These are phyloP conservation scores for Salix dunnii DNA, from an alignment of 345 rosid genomes.

Conservation along the genomic window DNA sequence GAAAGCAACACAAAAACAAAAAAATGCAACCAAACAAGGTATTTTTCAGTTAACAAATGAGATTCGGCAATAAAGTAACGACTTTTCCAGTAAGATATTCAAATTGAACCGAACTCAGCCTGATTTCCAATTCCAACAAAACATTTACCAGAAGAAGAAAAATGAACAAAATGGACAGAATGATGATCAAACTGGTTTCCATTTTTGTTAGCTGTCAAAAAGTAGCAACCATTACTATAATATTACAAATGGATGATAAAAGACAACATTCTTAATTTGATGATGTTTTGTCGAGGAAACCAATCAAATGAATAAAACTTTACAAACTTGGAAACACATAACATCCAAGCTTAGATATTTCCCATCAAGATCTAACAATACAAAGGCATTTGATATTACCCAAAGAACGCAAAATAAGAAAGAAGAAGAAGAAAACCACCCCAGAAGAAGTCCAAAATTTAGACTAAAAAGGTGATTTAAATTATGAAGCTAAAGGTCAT, in stretches of 20 bases:
- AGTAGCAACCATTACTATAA: constrained; percentile 4
- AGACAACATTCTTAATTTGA: constrained; percentile 20
- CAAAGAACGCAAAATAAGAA: background rate
- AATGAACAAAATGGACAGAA: background rate
- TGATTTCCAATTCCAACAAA: background rate
- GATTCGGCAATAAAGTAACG: background rate
- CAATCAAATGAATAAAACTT: constrained; percentile 16
- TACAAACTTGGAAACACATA: constrained; percentile 10
- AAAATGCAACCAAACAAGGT: background rate
- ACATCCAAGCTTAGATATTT: constrained; percentile 3
- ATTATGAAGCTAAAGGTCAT: background rate
- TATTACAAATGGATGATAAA: constrained; percentile 7
- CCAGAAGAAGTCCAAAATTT: constrained; percentile 4
- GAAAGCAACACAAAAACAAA: background rate
- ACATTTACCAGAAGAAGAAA: background rate
- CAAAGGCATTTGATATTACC: constrained; percentile 4
- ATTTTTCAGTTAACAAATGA: background rate
- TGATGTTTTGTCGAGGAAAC: constrained; percentile 14
- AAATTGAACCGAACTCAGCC: background rate
- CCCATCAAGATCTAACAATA: constrained; percentile 31
- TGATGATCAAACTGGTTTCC: constrained; percentile 10
- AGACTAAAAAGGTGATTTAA: background rate
- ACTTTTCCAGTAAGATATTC: background rate
- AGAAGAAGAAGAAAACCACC: background rate
- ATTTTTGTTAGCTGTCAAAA: constrained; percentile 4